Conservation (phyloP, 1,284 basidiomycete genomes). For the Pascua sp. region DNA sequence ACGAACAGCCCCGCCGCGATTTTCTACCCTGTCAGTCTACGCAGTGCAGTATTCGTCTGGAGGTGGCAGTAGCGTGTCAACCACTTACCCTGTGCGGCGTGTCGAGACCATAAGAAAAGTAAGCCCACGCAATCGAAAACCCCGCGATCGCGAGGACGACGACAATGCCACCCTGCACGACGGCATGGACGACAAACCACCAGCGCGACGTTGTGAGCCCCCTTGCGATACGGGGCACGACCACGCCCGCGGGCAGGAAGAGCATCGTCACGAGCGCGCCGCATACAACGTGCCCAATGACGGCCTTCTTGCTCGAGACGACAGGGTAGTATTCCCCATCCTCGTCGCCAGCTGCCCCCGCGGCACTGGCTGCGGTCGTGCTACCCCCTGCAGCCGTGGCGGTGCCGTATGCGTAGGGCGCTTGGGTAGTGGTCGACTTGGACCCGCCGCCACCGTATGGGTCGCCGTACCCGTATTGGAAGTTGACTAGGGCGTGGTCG, state of each 20-base stretch:
- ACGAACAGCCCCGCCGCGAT: conserved; percentile 58
- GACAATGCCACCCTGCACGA: conserved; percentile 56
- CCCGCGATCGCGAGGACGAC: conserved; percentile 42
- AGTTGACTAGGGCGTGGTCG: too few species aligned
- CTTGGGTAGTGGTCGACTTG: neutral
- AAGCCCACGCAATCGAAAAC: conserved; percentile 38
- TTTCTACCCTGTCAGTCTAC: conserved; percentile 40
- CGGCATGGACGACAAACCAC: conserved; percentile 60
- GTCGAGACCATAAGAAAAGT: conserved; percentile 7
- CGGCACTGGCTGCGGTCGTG: neutral
- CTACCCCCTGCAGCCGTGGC: neutral
- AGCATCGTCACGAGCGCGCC: conserved; percentile 58
- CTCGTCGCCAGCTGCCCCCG: neutral
- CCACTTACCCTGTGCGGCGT: conserved; percentile 1
- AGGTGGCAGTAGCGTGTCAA: too few species aligned
- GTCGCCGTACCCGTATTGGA: too few species aligned
- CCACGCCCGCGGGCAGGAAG: conserved; percentile 58
- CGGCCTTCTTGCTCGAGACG: conserved; percentile 22
- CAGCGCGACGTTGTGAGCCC: conserved; percentile 52
- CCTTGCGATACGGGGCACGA: conserved; percentile 59
- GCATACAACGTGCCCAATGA: conserved; percentile 58
- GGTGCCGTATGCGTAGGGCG: neutral
- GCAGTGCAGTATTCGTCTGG: too few species aligned
- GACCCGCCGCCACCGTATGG: too few species aligned
- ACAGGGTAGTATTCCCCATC: neutral